phyloP scores from a whole-genome alignment of 164 flowering plant genomes.

The Dillenia turbinata region DNA sequence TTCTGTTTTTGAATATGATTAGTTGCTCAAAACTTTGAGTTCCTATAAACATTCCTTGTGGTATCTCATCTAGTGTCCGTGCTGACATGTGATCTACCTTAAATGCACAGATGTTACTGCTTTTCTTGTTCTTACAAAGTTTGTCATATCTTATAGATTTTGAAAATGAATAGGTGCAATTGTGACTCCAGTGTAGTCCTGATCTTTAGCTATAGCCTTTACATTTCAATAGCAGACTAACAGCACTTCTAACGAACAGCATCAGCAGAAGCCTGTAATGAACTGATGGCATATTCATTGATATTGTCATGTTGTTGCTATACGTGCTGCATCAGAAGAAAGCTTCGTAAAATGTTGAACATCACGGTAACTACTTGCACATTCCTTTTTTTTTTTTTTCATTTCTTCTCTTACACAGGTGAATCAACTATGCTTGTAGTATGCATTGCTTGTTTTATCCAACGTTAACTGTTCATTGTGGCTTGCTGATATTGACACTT shows the following conservation, averaged over 20 bases:
- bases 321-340: slow-evolving; percentile 89
- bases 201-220: no score
- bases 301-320: slow-evolving; percentile 93
- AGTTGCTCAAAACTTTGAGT: no score
- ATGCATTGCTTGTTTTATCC: no score
- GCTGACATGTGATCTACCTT: not conserved
- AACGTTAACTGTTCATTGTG: not conserved
- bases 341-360: slow-evolving; percentile 79
- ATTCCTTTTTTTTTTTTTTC: not conserved
- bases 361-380: slow-evolving; percentile 51
- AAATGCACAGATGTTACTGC: no score
- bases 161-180: no score
- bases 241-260: slow-evolving; percentile 42
- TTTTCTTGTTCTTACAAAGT: no score
- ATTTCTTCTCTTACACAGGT: no score
- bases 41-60: no score
- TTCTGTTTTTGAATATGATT: not conserved
- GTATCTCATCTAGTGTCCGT: not conserved
- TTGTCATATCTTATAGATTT: no score
- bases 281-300: slow-evolving; percentile 92
- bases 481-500: not conserved
- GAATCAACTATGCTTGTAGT: not conserved
- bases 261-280: slow-evolving; percentile 88
- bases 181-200: no score
- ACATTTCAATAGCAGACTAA: no score